Conservation (phyloP, 2,329 filamentous ascomycete genomes). For the Aspergillus calidoustus region DNA sequence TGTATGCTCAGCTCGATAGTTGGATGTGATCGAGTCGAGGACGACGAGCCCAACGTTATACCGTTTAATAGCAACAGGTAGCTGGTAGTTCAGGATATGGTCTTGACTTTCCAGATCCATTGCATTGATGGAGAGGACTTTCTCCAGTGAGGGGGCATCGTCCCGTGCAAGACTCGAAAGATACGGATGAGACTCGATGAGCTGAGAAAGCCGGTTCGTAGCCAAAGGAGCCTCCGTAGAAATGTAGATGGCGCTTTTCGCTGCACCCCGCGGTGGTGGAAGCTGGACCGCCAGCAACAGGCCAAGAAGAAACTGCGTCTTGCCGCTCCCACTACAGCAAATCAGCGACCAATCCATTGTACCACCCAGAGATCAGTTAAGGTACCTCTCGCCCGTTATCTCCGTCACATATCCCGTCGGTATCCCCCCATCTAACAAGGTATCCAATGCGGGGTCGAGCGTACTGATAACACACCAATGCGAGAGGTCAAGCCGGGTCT, state of each 20-base stretch:
- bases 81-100: slow-evolving; percentile 89
- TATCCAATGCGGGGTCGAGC: slow-evolving; percentile 74
- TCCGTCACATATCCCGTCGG: slow-evolving; percentile 83
- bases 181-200: slow-evolving; percentile 69
- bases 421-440: slow-evolving; percentile 75
- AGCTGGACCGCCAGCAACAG: slow-evolving; percentile 86
- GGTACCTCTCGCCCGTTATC: slow-evolving; percentile 83
- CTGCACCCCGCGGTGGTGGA: slow-evolving; percentile 70
- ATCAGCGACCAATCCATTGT: background rate
- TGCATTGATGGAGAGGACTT: slow-evolving; percentile 78
- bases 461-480: slow-evolving; percentile 73
- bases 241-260: slow-evolving; percentile 82
- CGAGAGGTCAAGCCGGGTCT: slow-evolving; percentile 38
- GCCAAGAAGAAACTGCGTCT: slow-evolving; percentile 89
- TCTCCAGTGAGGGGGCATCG: slow-evolving; percentile 68
- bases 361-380: background rate
- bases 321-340: slow-evolving; percentile 75
- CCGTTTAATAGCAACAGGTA: slow-evolving; percentile 79
- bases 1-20: slow-evolving; percentile 82
- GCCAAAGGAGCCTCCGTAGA: slow-evolving; percentile 88
- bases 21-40: slow-evolving; percentile 90
- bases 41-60: slow-evolving; percentile 81
- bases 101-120: slow-evolving; percentile 94
- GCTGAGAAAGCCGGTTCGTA: slow-evolving; percentile 78
- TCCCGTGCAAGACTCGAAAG: slow-evolving; percentile 53